These are phyloP conservation scores for Ogataea populi-albae DNA, from an alignment of 805 yeast species.

Conservation along the genomic window DNA sequence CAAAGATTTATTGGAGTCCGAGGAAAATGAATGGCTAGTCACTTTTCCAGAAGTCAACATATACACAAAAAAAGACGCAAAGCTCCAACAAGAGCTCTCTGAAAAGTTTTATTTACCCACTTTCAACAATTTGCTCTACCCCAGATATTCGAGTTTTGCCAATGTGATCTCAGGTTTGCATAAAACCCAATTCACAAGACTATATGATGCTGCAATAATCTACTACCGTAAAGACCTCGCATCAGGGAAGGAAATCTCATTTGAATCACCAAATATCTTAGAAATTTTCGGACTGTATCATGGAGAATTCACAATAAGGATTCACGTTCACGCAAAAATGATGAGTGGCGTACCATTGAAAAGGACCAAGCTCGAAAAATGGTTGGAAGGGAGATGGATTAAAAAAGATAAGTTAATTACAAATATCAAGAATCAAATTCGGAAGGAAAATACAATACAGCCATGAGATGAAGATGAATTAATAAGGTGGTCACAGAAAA, in stretches of 20 bases:
- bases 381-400: slow-evolving; percentile 74
- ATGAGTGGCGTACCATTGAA: slow-evolving; percentile 49
- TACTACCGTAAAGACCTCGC: slow-evolving; percentile 32
- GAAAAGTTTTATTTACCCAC: slow-evolving; percentile 58
- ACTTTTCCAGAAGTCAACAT: slow-evolving; percentile 86
- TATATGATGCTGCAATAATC: slow-evolving; percentile 56
- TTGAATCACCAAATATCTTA: slow-evolving; percentile 36
- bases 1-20: slow-evolving; percentile 34
- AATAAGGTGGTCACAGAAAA: not conserved
- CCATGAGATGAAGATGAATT: too few relatives aligned
- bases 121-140: slow-evolving; percentile 65
- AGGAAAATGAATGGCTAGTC: slow-evolving; percentile 53
- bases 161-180: slow-evolving; percentile 46
- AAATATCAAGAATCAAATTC: slow-evolving; percentile 32
- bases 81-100: slow-evolving; percentile 53
- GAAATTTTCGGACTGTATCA: slow-evolving; percentile 36
- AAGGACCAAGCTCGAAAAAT: slow-evolving; percentile 58
- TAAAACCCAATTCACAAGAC: slow-evolving; percentile 37
- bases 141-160: slow-evolving; percentile 62
- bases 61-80: slow-evolving; percentile 46
- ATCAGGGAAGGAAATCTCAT: slow-evolving; percentile 16
- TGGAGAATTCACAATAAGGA: slow-evolving; percentile 34
- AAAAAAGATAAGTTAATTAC: slow-evolving; percentile 58
- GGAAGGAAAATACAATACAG: slow-evolving; percentile 7
- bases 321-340: slow-evolving; percentile 48